Conservation (phyloP, 805 yeast species). For the Kazachstania taianensis region DNA sequence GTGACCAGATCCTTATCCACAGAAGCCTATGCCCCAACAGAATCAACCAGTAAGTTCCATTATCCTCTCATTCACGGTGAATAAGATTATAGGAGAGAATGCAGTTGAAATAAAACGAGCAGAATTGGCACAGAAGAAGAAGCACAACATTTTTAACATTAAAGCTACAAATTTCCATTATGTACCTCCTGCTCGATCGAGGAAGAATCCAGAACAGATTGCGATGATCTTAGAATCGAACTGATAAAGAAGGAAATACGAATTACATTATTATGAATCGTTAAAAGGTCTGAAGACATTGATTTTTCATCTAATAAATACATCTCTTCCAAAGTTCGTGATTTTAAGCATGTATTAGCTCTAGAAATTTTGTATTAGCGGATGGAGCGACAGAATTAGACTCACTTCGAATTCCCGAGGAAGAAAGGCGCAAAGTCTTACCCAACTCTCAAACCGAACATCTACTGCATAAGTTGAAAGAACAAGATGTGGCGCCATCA, state of each 20-base stretch:
- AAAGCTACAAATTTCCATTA: not conserved
- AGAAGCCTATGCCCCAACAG: not conserved
- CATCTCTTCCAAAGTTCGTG: slow-evolving; percentile 34
- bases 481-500: no score
- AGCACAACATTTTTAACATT: not conserved
- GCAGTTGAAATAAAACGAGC: not conserved
- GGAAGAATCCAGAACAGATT: not conserved
- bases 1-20: not conserved
- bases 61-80: not conserved
- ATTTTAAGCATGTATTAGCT: slow-evolving; percentile 39
- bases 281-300: slow-evolving; percentile 36
- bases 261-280: slow-evolving; percentile 36
- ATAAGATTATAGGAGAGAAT: not conserved
- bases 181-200: not conserved
- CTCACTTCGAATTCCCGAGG: no score
- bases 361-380: no score
- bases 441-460: no score
- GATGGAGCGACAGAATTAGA: no score
- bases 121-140: not conserved
- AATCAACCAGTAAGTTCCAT: not conserved
- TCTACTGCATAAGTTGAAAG: no score
- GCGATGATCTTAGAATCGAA: not conserved
- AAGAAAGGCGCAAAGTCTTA: no score
- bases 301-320: slow-evolving; percentile 39
- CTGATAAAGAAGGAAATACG: no score